Conservation (phyloP, 2,329 filamentous ascomycete species). For the Xylaria sp. region DNA sequence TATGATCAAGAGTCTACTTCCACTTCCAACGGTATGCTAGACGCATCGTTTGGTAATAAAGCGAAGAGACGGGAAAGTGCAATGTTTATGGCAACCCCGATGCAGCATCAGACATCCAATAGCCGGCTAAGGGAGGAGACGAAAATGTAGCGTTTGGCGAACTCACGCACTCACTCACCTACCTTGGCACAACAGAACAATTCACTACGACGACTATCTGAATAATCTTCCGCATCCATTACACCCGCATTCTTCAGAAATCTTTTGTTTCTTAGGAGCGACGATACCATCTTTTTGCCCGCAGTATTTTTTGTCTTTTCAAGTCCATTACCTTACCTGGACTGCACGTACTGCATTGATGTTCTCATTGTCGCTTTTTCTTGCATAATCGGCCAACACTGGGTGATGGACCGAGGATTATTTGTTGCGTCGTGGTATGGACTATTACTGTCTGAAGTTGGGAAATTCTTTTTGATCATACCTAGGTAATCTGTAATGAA, state of each 20-base stretch:
- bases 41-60: conserved; percentile 36
- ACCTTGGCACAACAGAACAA: not conserved
- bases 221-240: conserved; percentile 5
- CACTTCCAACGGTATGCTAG: conserved; percentile 29
- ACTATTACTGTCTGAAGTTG: too few relatives aligned
- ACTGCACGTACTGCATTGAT: conserved; percentile 9
- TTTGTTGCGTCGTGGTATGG: conserved; percentile 13
- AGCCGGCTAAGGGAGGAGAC: conserved; percentile 52
- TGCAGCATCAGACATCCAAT: conserved; percentile 46
- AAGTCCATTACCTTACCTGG: conserved; percentile 5
- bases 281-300: conserved; percentile 18
- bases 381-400: conserved; percentile 8
- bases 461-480: too few relatives aligned
- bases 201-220: conserved; percentile 5
- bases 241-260: conserved; percentile 10
- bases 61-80: conserved; percentile 54
- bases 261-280: conserved; percentile 16
- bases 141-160: conserved; percentile 30
- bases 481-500: too few relatives aligned
- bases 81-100: conserved; percentile 49
- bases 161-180: not conserved
- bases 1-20: conserved; percentile 32
- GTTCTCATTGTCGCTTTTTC: conserved; percentile 10
- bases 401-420: conserved; percentile 10
- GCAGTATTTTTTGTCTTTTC: conserved; percentile 12